Evolutionary conservation across 257 asterid species (phyloP).

Genomic region (Misopates orontium): DNA sequence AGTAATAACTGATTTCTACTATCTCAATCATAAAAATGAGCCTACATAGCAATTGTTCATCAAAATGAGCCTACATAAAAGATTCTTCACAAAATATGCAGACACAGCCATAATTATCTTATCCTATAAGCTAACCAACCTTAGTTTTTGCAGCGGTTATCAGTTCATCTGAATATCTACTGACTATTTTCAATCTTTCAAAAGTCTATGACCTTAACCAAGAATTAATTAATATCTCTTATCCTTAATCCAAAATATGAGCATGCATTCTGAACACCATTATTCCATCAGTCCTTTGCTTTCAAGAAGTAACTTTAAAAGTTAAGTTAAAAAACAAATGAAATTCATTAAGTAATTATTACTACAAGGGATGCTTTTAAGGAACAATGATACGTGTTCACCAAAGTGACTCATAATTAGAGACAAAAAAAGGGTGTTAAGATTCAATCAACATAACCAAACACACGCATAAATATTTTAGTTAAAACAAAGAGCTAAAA

Average conservation of each 20-base stretch:
- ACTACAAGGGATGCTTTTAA: neutral
- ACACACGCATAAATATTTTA: neutral
- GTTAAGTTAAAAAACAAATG: neutral
- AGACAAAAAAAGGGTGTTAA: conserved; percentile 18
- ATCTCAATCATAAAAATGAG: neutral
- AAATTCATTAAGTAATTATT: conserved; percentile 10
- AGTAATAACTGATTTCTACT: neutral
- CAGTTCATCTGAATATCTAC: neutral
- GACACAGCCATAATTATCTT: neutral
- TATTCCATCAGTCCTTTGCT: neutral
- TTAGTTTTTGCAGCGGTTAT: neutral
- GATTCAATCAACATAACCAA: conserved; percentile 15
- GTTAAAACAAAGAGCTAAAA: conserved; percentile 15
- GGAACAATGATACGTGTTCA: conserved; percentile 4
- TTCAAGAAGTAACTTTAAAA: neutral
- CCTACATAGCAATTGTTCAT: neutral
- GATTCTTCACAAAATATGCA: neutral
- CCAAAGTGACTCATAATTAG: neutral
- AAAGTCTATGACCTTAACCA: neutral
- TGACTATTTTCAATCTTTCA: too few relatives aligned
- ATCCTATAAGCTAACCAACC: neutral
- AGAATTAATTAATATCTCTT: too few relatives aligned
- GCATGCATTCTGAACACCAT: neutral
- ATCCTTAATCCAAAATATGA: neutral
- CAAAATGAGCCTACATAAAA: neutral